Base-by-base conservation (phyloP, 768 basidiomycete genomes). In the Exsudoporus frostii region DNA sequence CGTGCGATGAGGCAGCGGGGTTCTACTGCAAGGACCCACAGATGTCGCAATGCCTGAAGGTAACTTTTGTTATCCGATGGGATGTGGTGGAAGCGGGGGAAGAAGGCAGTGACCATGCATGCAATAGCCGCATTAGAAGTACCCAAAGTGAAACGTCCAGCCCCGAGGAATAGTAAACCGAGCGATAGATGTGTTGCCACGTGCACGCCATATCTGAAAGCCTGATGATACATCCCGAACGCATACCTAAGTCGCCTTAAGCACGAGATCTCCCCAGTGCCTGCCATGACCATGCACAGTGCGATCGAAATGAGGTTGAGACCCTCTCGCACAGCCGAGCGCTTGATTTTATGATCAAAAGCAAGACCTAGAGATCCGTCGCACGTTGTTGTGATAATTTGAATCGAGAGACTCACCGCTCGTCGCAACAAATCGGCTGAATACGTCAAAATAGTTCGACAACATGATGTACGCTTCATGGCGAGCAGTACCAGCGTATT, bases 21-120 rank as follows among this genome's bases (percentile, higher is more conserved):
- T 63, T 99, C 96, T 6, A 90, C 88, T 1, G 97, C 96, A 40
- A 99, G 78, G 2, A 91, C 93, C 97, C 97, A 99, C 22, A 99
- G 72, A 67, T 98, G 96, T 7, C 97, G 84, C 55, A 95, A 81
- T 1, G 94, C 92, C 69, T 98, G 97, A 3, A 97, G 78, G 62
- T 90, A 95, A 41, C 86, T 84, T 53, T 88, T 87, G 73, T 97
- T 98, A 62, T 98, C 96, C 3, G 83, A 82, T 1, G 92, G 87
- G 17, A 79, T 70, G 17, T 83, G 78, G 19, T 91, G 83, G 63
- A 90, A 93, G 4, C 91, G 83, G 6, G 97, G 97, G 67, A 92
- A 98, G 74, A 97, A 95, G 0, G 97, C 85, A 9, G 89, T 79
- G 54, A 94, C 76, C 80, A 99, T 84, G 51, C 85, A 85, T 0